These are phyloP conservation scores for Zangia roseola DNA, from an alignment of 768 basidiomycete genomes.

Conservation along the genomic window DNA sequence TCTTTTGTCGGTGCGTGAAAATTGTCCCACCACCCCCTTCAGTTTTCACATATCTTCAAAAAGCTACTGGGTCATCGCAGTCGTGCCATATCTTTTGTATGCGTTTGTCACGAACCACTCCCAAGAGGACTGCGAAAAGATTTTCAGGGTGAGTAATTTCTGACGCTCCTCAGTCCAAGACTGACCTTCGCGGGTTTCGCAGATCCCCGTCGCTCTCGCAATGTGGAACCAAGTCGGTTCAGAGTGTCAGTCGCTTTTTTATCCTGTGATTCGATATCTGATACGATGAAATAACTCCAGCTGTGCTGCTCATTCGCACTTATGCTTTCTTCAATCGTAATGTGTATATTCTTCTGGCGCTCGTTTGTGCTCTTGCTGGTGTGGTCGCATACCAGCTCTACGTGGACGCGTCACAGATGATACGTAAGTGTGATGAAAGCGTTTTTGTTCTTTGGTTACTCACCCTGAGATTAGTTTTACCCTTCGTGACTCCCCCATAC, in stretches of 20 bases:
- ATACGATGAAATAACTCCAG: conserved; percentile 34
- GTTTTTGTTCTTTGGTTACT: conserved; percentile 5
- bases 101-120: conserved; percentile 73
- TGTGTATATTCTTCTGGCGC: conserved; percentile 58
- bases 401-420: conserved; percentile 76
- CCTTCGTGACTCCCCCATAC: conserved; percentile 62
- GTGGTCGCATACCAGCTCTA: conserved; percentile 82
- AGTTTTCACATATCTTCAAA: conserved; percentile 5
- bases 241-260: conserved; percentile 49
- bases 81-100: conserved; percentile 76
- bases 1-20: conserved; percentile 72
- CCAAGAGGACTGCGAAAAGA: conserved; percentile 59
- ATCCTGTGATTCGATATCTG: not conserved
- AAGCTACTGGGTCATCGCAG: conserved; percentile 81
- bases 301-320: conserved; percentile 78
- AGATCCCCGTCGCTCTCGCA: conserved; percentile 80
- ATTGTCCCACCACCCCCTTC: conserved; percentile 9
- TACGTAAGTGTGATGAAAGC: conserved; percentile 43
- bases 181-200: not conserved
- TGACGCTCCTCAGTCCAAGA: not conserved
- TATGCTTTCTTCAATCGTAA: conserved; percentile 87
- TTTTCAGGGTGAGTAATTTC: conserved; percentile 55
- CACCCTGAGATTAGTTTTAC: conserved; percentile 46
- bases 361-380: conserved; percentile 65
- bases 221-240: conserved; percentile 89